A percentile compares a stretch with the other conserved stretches of the same genome.
phyloP scores from a whole-genome alignment of 495 filamentous ascomycete genomes.

The Hypoxylon lenormandii region DNA sequence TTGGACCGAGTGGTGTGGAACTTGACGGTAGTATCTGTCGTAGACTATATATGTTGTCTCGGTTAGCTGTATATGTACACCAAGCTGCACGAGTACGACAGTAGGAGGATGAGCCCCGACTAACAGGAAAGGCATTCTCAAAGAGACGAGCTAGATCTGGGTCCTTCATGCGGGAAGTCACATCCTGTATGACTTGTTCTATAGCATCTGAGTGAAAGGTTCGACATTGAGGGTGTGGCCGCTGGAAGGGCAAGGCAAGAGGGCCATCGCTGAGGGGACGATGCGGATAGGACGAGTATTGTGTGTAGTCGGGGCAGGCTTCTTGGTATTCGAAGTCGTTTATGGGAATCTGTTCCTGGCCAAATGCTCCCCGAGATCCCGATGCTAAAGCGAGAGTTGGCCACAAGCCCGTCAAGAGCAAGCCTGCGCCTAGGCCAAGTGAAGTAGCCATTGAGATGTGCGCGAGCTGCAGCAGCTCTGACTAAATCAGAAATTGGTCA shows the following conservation, averaged over 20 bases:
- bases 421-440: slow-evolving; percentile 36
- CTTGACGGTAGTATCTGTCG: slow-evolving; percentile 87
- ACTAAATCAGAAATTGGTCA: slow-evolving; percentile 28
- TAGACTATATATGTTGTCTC: slow-evolving; percentile 66
- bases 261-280: slow-evolving; percentile 82
- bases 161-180: slow-evolving; percentile 82
- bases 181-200: slow-evolving; percentile 85
- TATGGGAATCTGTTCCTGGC: slow-evolving; percentile 45
- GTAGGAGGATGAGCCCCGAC: slow-evolving; percentile 9
- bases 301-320: slow-evolving; percentile 67
- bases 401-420: slow-evolving; percentile 38
- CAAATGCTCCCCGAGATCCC: slow-evolving; percentile 32
- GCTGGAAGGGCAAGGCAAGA: slow-evolving; percentile 86
- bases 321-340: slow-evolving; percentile 46
- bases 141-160: slow-evolving; percentile 92
- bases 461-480: slow-evolving; percentile 34
- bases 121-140: slow-evolving; percentile 88
- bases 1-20: slow-evolving; percentile 64
- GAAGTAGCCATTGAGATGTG: slow-evolving; percentile 21
- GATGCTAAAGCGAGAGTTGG: slow-evolving; percentile 18
- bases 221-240: slow-evolving; percentile 81
- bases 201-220: slow-evolving; percentile 88
- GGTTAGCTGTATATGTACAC: slow-evolving; percentile 14
- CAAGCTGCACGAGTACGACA: slow-evolving; percentile 23
- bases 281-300: slow-evolving; percentile 63